Evolutionary conservation across 2,329 filamentous ascomycete species (phyloP).

Genomic region (Nigrospora osmanthi): DNA sequence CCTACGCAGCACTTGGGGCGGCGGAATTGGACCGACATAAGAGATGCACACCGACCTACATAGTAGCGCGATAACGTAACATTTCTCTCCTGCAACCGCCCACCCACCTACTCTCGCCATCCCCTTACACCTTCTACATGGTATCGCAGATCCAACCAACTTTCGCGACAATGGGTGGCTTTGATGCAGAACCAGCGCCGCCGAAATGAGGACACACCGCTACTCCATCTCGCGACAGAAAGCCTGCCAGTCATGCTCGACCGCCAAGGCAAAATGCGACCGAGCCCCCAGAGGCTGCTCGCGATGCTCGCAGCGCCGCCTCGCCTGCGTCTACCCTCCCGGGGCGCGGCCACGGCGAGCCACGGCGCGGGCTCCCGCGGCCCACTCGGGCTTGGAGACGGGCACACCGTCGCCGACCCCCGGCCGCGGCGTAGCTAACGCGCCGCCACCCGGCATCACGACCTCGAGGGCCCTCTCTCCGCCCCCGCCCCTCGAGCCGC

Average conservation of each 20-base stretch:
- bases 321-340: constrained; percentile 22
- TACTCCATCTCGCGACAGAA: constrained; percentile 31
- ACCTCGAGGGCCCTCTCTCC: too few relatives aligned
- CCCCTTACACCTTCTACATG: too few relatives aligned
- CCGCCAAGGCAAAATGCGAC: constrained; percentile 32
- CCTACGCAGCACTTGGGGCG: too few relatives aligned
- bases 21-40: too few relatives aligned
- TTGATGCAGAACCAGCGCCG: too few relatives aligned
- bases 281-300: constrained; percentile 21
- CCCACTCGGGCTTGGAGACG: not conserved
- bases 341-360: not conserved
- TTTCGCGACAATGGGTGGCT: too few relatives aligned
- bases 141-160: too few relatives aligned
- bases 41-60: too few relatives aligned
- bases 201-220: constrained; percentile 3
- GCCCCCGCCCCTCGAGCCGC: too few relatives aligned
- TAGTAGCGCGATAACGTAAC: too few relatives aligned
- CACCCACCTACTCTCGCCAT: too few relatives aligned
- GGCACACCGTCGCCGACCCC: not conserved
- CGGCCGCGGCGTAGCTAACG: not conserved
- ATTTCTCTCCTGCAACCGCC: too few relatives aligned
- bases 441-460: not conserved
- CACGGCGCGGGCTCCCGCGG: not conserved
- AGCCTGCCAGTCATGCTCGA: constrained; percentile 27
- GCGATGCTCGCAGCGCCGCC: constrained; percentile 20